Evolutionary conservation across 768 basidiomycete genomes (phyloP), one percentile per base, ranked within the genome.

Genomic region (Coprinopsis cinerea): DNA sequence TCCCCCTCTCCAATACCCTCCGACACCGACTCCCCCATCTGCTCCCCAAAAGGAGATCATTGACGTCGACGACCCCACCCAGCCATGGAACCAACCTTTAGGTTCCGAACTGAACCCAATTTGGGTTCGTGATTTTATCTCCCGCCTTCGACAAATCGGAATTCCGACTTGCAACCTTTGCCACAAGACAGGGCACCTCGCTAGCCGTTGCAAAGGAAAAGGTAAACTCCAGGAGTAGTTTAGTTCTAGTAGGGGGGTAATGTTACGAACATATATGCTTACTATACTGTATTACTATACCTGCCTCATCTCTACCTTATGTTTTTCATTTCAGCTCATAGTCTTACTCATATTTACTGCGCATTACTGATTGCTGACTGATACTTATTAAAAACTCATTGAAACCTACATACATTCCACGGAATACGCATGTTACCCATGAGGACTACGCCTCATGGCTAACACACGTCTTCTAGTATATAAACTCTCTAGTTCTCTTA

Each of bases 221-320:
- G 36, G 36, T 39, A 39, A 39, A 39, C 6, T 32, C 15, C 7
- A 32, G 30, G 30, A 15, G n/a, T n/a, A 32, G 9, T 32, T 39
- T 10, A 18, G 18, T 39, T 18, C 9, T 39, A 39, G 36, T 39
- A 9, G 6, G 36, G 36, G 36, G 36, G 36, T 39, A 39, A 39
- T 43, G 41, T 43, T 43, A 43, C 23, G 24, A 43, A 43, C 41
- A 43, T 43, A 24, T 43, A 43, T 43, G 41, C 41, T 43, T 43
- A 43, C 24, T 43, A 24, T 22, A 43, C 18, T 10, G 18, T 14
- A 39, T 14, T 14, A 39, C 30, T 32, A 32, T 32, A 32, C 30
- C 15, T n/a, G 15, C 30, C 30, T 32, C 30, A 32, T 15, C 15
- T 15, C 15, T 32, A 32, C 30, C 30, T 32, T 32, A 32, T 32